Base-by-base conservation (phyloP, 768 basidiomycete genomes). In the Boletus subparvulus region DNA sequence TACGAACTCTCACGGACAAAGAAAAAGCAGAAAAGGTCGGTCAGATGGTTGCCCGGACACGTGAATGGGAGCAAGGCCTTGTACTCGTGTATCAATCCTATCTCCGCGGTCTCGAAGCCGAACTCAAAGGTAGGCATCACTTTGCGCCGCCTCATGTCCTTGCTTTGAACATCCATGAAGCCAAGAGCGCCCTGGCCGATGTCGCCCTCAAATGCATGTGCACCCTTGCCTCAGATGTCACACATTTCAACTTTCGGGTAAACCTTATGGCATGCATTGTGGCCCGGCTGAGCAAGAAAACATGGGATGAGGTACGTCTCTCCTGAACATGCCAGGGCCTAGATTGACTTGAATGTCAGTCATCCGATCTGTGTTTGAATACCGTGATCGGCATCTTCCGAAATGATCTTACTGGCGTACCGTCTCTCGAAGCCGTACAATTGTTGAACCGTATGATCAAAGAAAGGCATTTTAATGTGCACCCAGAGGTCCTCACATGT, bases 11-110 rank as follows among this genome's bases (percentile, higher is more conserved):
- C 43, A 94, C 93, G 8, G 96, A 94, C 49, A 83, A 83, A 61
- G 97, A 99, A 73, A 92, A 90, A 72, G 77, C 85, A 4, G 93
- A 94, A 72, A 97, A 96, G 74, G 93, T 97, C 61, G 85, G 92
- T 70, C 96, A 98, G 73, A 86, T 92, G 77, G 94, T 99, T 9
- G 80, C 87, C 17, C 83, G 85, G 26, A 88, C 90, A 62, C 83
- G 97, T 61, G 97, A 98, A 66, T 98, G 89, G 83, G 97, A 99
- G 69, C 94, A 98, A 71, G 91, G 95, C 26, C 78, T 99, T 53
- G 88, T 98, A 35, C 73, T 79, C 52, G 84, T 87, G 24, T 99
- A 99, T 73, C 94, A 97, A 74, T 78, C 80, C 19, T 98, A 94
- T 75, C 81, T 99, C 61, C 89, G 87, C 51, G 78, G 83, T 43